Evolutionary conservation across 2,329 filamentous ascomycete species (phyloP).

Genomic region (Scortechinia acanthostroma): DNA sequence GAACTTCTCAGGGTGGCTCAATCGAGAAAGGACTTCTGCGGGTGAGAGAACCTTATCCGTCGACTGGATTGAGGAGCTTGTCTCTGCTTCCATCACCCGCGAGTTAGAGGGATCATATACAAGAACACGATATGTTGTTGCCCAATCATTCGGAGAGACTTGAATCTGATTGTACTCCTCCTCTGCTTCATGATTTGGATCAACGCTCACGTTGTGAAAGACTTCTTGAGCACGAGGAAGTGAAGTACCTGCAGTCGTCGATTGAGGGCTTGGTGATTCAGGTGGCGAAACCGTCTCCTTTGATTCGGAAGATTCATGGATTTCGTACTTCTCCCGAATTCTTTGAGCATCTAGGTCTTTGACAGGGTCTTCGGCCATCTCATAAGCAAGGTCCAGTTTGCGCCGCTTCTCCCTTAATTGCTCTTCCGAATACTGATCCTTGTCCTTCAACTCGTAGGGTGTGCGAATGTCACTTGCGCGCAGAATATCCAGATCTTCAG

Average conservation of each 20-base stretch:
- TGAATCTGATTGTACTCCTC: slow-evolving; percentile 7
- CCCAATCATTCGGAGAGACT: too few relatives aligned
- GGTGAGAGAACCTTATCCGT: slow-evolving; percentile 10
- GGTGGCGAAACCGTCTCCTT: background rate
- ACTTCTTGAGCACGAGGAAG: background rate
- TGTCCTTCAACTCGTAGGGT: slow-evolving; percentile 10
- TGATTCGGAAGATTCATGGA: background rate
- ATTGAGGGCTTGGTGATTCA: background rate
- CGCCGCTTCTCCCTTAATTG: too few relatives aligned
- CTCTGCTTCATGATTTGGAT: background rate
- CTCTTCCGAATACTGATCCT: background rate
- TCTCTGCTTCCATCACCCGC: slow-evolving; percentile 17
- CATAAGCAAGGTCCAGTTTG: background rate
- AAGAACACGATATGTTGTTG: slow-evolving; percentile 21
- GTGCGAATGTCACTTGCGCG: slow-evolving; percentile 23
- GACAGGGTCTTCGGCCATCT: background rate
- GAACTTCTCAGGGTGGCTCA: slow-evolving; percentile 29
- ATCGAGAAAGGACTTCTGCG: slow-evolving; percentile 20
- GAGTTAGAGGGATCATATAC: slow-evolving; percentile 21
- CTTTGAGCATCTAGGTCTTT: background rate
- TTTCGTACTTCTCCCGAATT: background rate
- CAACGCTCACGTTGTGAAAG: background rate
- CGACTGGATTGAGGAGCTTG: slow-evolving; percentile 17
- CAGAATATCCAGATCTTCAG: slow-evolving; percentile 20
- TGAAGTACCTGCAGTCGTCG: too few relatives aligned